Percentiles rank a stretch among this genome's conserved stretches.
These are phyloP conservation scores for Murraya koenigii DNA, from an alignment of 345 rosid species.

Conservation along the genomic window DNA sequence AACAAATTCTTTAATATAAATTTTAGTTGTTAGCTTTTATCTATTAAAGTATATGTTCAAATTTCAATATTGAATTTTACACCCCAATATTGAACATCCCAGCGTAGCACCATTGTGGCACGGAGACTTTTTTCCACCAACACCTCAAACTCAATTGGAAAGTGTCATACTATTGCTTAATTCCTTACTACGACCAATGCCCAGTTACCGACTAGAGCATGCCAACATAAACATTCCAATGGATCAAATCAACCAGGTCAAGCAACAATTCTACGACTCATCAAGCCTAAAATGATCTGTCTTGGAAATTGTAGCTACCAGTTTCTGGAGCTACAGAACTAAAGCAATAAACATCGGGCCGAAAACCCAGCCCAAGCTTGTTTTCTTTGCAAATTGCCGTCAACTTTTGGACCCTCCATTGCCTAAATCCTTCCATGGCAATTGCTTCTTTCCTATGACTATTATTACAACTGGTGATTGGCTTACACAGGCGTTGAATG, in stretches of 20 bases:
- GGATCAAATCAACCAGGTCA: constrained; percentile 40
- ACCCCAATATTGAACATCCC: constrained; percentile 23
- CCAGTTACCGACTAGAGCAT: constrained; percentile 37
- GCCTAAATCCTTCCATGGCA: constrained; percentile 62
- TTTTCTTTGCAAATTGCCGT: constrained; percentile 63
- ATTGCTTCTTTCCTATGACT: constrained; percentile 65
- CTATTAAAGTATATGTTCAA: no score
- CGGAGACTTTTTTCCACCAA: constrained; percentile 37
- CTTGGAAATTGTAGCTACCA: constrained; percentile 53
- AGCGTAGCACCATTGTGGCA: constrained; percentile 47
- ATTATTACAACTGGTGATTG: constrained; percentile 33
- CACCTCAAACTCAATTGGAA: constrained; percentile 6
- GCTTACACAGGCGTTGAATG: constrained; percentile 23
- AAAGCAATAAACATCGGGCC: constrained; percentile 26
- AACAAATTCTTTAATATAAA: no score
- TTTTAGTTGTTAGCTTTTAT: no score
- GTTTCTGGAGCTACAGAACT: constrained; percentile 48
- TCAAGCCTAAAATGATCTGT: constrained; percentile 46
- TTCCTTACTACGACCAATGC: constrained; percentile 35
- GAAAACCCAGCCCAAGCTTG: constrained; percentile 35
- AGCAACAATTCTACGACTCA: constrained; percentile 28
- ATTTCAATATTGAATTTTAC: no score
- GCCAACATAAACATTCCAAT: constrained; percentile 48
- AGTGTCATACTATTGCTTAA: constrained; percentile 3
- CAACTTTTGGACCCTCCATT: constrained; percentile 47